phyloP scores from a whole-genome alignment of 768 basidiomycete species.

The Rhizopogon sp. region DNA sequence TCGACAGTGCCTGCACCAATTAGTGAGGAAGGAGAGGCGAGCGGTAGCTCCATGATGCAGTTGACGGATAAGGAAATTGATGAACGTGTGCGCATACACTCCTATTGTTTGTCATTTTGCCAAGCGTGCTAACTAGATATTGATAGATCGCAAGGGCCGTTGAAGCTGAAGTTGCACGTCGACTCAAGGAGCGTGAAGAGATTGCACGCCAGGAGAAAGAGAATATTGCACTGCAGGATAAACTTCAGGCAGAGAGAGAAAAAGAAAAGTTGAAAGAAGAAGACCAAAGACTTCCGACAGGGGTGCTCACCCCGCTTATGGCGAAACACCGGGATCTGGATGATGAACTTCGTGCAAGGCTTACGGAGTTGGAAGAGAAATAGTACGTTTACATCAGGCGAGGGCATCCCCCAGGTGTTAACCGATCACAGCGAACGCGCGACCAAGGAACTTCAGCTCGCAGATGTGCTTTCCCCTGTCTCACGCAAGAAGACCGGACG shows the following conservation, averaged over 20 bases:
- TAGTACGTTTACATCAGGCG: conserved; percentile 44
- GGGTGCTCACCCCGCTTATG: conserved; percentile 55
- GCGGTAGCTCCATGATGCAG: conserved; percentile 7
- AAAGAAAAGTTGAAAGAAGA: conserved; percentile 6
- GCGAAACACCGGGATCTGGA: conserved; percentile 67
- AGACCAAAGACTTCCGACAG: conserved; percentile 21
- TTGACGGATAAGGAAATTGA: conserved; percentile 72
- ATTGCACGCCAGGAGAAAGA: conserved; percentile 24
- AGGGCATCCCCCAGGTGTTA: conserved; percentile 9
- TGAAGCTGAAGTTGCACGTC: conserved; percentile 66
- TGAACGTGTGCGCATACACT: conserved; percentile 47
- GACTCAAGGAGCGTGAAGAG: conserved; percentile 44
- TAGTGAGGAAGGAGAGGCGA: conserved; percentile 12
- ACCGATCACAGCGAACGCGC: conserved; percentile 48
- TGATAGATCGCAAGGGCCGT: conserved; percentile 67
- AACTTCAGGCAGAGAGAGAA: conserved; percentile 6
- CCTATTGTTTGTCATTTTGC: not conserved
- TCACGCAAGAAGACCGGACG: conserved; percentile 80
- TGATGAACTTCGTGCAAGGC: conserved; percentile 55
- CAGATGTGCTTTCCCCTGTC: conserved; percentile 61
- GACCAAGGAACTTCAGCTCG: conserved; percentile 55
- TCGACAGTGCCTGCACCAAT: conserved; percentile 8
- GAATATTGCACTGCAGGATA: conserved; percentile 16
- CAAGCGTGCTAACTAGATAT: not conserved
- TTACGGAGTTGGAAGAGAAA: conserved; percentile 68